Evolutionary conservation across 495 filamentous ascomycete genomes (phyloP).

Genomic region (Lasiosphaeriaceae sp.): DNA sequence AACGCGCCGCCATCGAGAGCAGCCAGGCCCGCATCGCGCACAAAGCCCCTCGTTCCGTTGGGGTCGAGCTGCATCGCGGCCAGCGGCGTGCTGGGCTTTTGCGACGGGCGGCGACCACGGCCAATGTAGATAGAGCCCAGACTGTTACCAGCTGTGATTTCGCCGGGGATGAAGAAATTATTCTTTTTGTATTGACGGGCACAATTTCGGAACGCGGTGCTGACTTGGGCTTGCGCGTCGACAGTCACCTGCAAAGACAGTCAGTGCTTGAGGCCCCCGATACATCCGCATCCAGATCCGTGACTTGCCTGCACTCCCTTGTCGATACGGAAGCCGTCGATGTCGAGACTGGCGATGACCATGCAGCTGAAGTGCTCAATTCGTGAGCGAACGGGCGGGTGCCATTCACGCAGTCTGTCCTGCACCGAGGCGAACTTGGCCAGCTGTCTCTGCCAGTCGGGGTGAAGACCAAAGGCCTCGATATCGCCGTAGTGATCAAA

Average conservation of each 20-base stretch:
- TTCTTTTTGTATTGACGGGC: conserved; percentile 52
- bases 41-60: conserved; percentile 38
- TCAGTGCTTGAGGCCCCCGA: not conserved
- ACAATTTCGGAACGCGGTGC: conserved; percentile 49
- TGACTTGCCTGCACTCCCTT: conserved; percentile 55
- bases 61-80: conserved; percentile 30
- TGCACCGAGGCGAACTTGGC: conserved; percentile 71
- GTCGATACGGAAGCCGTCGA: conserved; percentile 66
- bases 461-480: conserved; percentile 63
- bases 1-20: conserved; percentile 65
- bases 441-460: conserved; percentile 62
- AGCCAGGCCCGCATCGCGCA: conserved; percentile 47
- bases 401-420: conserved; percentile 69
- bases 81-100: not conserved
- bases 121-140: conserved; percentile 63
- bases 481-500: conserved; percentile 68
- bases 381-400: conserved; percentile 53
- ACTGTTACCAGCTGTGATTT: conserved; percentile 61
- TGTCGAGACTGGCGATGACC: conserved; percentile 57
- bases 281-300: not conserved
- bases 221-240: conserved; percentile 55
- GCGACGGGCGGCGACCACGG: conserved; percentile 37
- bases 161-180: conserved; percentile 64
- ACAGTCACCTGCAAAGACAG: conserved; percentile 51
- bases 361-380: conserved; percentile 63